These are phyloP conservation scores for Thelephora ganbajun DNA, from an alignment of 768 basidiomycete species.

Conservation along the genomic window DNA sequence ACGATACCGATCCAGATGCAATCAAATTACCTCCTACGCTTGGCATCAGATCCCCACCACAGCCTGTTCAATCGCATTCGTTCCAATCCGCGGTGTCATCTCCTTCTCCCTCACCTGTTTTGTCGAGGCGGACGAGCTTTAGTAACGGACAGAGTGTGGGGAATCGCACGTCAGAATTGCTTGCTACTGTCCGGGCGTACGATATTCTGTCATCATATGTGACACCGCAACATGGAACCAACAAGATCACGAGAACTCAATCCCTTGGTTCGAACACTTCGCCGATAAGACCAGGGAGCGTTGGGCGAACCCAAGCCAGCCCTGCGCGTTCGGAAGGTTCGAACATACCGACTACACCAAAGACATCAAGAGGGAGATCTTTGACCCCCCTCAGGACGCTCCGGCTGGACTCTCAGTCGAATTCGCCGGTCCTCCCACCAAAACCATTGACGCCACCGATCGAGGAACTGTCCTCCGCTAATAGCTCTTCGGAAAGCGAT, in stretches of 20 bases:
- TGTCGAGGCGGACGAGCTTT: slow-evolving; percentile 3
- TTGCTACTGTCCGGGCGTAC: slow-evolving; percentile 6
- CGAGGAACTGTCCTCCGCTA: slow-evolving; percentile 38
- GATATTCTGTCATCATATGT: slow-evolving; percentile 16
- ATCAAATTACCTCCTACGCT: slow-evolving; percentile 59
- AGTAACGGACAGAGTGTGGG: slow-evolving; percentile 6
- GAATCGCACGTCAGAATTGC: not conserved
- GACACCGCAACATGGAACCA: not conserved
- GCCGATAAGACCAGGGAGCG: no score
- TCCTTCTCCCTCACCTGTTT: slow-evolving; percentile 4
- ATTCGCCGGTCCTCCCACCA: slow-evolving; percentile 11
- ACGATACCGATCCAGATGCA: slow-evolving; percentile 28
- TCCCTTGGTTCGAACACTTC: no score
- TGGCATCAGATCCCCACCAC: slow-evolving; percentile 31
- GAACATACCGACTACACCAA: no score
- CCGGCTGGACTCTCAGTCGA: not conserved
- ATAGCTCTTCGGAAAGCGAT: slow-evolving; percentile 40
- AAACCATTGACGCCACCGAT: slow-evolving; percentile 41
- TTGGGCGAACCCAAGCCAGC: no score
- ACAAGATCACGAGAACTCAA: no score
- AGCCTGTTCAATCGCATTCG: slow-evolving; percentile 9
- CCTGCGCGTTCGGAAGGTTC: no score
- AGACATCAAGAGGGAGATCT: no score
- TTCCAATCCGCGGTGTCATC: slow-evolving; percentile 2
- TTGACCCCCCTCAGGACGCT: no score